A percentile compares a stretch with the other conserved stretches of the same genome.
Evolutionary conservation across 805 yeast species (phyloP).

Genomic region (Babjeviella inositovora): DNA sequence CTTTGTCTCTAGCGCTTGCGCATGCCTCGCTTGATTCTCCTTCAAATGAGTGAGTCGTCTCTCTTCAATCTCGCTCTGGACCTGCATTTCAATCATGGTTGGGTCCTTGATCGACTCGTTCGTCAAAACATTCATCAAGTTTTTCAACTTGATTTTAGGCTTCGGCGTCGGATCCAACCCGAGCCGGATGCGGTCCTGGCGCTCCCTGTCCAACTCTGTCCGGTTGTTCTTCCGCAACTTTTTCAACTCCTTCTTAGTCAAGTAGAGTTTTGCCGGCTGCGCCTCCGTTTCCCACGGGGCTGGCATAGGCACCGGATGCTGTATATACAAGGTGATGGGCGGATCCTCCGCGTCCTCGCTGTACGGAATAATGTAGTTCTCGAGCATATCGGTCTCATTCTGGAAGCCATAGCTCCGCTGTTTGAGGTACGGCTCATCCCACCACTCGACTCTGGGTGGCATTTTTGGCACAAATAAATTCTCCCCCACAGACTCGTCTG

Average conservation of each 20-base stretch:
- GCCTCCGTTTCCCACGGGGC: constrained; percentile 39
- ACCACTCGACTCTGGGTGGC: constrained; percentile 76
- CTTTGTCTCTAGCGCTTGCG: too few relatives aligned
- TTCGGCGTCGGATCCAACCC: constrained; percentile 83
- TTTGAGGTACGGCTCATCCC: constrained; percentile 54
- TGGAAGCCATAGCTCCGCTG: constrained; percentile 16
- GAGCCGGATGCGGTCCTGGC: constrained; percentile 60
- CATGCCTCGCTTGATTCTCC: constrained; percentile 43
- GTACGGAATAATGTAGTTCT: constrained; percentile 9
- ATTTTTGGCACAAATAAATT: constrained; percentile 22
- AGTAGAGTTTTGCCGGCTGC: constrained; percentile 25
- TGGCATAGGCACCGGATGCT: constrained; percentile 61
- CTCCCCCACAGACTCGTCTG: constrained; percentile 42
- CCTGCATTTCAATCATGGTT: constrained; percentile 65
- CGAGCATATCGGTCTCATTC: constrained; percentile 18
- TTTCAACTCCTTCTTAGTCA: constrained; percentile 68
- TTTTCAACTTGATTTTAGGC: constrained; percentile 74
- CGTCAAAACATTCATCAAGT: constrained; percentile 75
- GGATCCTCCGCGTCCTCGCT: constrained; percentile 14
- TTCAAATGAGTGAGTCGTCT: constrained; percentile 42
- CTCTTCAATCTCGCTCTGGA: constrained; percentile 49
- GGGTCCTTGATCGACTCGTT: constrained; percentile 82
- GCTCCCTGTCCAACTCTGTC: constrained; percentile 42
- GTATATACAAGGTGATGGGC: constrained; percentile 57
- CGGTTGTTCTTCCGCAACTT: constrained; percentile 60